Conservation (phyloP, 2,329 filamentous ascomycete species). For the Coniochaeta sp. region DNA sequence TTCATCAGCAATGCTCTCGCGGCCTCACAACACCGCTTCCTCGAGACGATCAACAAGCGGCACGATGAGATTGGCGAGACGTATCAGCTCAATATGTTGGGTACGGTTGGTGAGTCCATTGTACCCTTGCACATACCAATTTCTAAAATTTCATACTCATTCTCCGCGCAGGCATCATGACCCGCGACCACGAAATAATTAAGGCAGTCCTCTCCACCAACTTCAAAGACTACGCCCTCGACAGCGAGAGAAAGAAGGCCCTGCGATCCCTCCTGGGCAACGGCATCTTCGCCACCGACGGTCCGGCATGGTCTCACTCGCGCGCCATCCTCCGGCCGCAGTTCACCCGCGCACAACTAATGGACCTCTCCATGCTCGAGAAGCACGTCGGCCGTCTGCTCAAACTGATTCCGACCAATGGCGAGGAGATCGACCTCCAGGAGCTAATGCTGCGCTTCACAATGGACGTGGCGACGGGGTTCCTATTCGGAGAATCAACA, state of each 20-base stretch:
- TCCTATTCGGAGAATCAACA: slow-evolving; percentile 44
- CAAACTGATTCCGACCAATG: slow-evolving; percentile 48
- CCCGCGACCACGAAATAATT: slow-evolving; percentile 46
- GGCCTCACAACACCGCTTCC: not conserved
- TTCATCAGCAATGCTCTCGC: not conserved
- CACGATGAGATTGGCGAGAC: not conserved
- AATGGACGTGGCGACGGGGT: slow-evolving; percentile 61
- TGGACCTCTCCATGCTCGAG: slow-evolving; percentile 66
- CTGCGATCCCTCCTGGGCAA: slow-evolving; percentile 38
- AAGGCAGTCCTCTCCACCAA: slow-evolving; percentile 45
- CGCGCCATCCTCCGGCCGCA: slow-evolving; percentile 45
- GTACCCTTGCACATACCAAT: not conserved
- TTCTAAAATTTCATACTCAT: not conserved
- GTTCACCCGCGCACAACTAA: slow-evolving; percentile 48
- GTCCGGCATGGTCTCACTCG: slow-evolving; percentile 43
- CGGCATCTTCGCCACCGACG: slow-evolving; percentile 49
- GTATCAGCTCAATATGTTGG: not conserved
- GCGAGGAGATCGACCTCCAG: slow-evolving; percentile 53
- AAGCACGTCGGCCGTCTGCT: slow-evolving; percentile 57
- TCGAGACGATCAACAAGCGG: not conserved
- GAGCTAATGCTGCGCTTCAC: slow-evolving; percentile 58
- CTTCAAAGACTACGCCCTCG: slow-evolving; percentile 48
- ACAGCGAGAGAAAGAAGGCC: slow-evolving; percentile 24
- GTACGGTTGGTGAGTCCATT: not conserved
- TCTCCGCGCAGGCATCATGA: slow-evolving; percentile 20